A percentile compares a stretch with the other conserved stretches of the same genome.
phyloP scores from a whole-genome alignment of 139 green algal genomes.

The Picochlorum sp. region DNA sequence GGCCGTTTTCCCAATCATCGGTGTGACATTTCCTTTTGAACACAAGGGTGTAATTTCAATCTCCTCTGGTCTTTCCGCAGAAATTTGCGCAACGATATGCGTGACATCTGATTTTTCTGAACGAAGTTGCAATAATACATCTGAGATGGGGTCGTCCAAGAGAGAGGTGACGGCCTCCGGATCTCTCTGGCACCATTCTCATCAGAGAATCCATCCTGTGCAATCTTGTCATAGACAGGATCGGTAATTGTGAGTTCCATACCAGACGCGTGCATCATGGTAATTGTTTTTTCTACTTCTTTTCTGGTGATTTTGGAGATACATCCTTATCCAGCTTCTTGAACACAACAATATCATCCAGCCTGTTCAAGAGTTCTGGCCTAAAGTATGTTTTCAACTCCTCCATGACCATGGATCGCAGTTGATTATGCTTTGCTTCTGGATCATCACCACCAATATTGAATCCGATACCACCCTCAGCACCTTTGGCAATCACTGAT shows the following conservation, averaged over 20 bases:
- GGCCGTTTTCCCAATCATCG: neutral
- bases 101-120: neutral
- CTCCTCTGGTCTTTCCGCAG: neutral
- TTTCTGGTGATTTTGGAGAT: constrained; percentile 56
- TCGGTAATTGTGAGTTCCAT: constrained; percentile 35
- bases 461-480: constrained; percentile 54
- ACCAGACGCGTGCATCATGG: constrained; percentile 29
- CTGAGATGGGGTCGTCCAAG: constrained; percentile 56
- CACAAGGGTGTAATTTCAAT: constrained; percentile 3
- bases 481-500: constrained; percentile 50
- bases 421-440: constrained; percentile 33
- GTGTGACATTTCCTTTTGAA: neutral
- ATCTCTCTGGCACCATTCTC: constrained; percentile 50
- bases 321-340: constrained; percentile 44
- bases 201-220: constrained; percentile 56
- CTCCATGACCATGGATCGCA: constrained; percentile 67
- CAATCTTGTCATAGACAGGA: constrained; percentile 45
- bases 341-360: constrained; percentile 85
- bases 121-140: constrained; percentile 31
- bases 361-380: constrained; percentile 73
- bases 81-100: neutral
- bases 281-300: constrained; percentile 49
- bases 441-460: constrained; percentile 28
- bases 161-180: constrained; percentile 38
- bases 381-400: constrained; percentile 72